phyloP scores from a whole-genome alignment of 768 basidiomycete genomes.

The Mycena filopes region DNA sequence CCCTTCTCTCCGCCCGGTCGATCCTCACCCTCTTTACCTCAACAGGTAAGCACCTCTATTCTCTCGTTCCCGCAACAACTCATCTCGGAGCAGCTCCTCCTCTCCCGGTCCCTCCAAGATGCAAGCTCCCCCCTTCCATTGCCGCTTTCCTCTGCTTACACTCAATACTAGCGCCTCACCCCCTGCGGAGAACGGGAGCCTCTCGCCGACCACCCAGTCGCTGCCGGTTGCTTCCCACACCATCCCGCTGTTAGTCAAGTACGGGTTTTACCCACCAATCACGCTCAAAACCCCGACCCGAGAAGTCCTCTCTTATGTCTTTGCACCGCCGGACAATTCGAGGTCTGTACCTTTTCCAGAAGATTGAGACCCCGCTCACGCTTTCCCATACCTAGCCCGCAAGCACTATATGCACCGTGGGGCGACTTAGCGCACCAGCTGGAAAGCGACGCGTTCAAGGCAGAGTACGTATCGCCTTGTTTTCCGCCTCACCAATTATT shows the following conservation, averaged over 20 bases:
- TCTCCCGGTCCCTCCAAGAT: constrained; percentile 30
- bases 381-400: constrained; percentile 42
- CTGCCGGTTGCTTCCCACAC: constrained; percentile 38
- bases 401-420: constrained; percentile 70
- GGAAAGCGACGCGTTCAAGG: constrained; percentile 77
- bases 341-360: constrained; percentile 46
- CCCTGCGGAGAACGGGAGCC: constrained; percentile 40
- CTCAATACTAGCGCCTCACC: constrained; percentile 42
- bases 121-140: constrained; percentile 26
- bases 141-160: constrained; percentile 34
- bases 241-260: constrained; percentile 56
- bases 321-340: constrained; percentile 75
- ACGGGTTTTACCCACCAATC: constrained; percentile 62
- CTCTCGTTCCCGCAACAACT: neutral
- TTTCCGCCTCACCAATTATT: constrained; percentile 11
- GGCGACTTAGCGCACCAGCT: constrained; percentile 79
- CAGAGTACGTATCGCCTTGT: constrained; percentile 73
- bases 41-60: constrained; percentile 17
- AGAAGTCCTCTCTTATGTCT: constrained; percentile 76
- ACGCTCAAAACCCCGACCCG: constrained; percentile 70
- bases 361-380: constrained; percentile 33
- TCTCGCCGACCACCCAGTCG: constrained; percentile 34
- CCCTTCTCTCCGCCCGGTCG: constrained; percentile 41
- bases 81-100: constrained; percentile 17
- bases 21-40: constrained; percentile 22